phyloP scores from a whole-genome alignment of 352 stramenopile genomes.

The Aphanomyces astaci region DNA sequence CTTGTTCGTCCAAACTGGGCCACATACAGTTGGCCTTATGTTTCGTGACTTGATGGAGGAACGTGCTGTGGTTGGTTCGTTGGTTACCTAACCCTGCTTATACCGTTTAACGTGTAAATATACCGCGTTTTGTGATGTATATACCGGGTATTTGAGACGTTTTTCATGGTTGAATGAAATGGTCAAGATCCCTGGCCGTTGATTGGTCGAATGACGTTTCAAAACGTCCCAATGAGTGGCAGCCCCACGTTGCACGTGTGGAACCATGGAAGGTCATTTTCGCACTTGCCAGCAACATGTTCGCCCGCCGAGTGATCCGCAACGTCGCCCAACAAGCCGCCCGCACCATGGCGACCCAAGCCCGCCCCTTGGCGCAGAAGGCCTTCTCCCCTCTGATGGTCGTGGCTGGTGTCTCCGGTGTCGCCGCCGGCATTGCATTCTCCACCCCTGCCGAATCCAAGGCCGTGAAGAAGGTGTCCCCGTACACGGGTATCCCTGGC shows the following conservation, averaged over 20 bases:
- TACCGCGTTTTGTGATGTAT: no score
- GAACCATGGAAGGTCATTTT: no score
- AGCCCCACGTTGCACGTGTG: no score
- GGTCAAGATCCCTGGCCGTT: neutral
- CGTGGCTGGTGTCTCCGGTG: slow-evolving; percentile 13
- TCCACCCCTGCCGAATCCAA: slow-evolving; percentile 35
- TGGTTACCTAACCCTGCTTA: no score
- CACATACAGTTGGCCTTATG: no score
- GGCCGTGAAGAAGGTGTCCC: slow-evolving; percentile 36
- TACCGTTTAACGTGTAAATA: no score
- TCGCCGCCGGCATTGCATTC: slow-evolving; percentile 17
- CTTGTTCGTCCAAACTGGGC: no score
- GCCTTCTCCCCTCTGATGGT: slow-evolving; percentile 16
- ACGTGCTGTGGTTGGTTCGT: no score
- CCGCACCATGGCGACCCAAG: slow-evolving; percentile 14
- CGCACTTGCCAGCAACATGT: slow-evolving; percentile 15
- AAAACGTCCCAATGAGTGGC: slow-evolving; percentile 2
- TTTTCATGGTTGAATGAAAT: neutral
- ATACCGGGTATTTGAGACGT: neutral
- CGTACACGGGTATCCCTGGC: slow-evolving; percentile 73
- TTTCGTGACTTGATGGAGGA: no score
- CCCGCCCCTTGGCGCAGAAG: slow-evolving; percentile 13
- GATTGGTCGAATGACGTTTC: neutral
- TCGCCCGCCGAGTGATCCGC: slow-evolving; percentile 17
- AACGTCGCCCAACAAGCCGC: slow-evolving; percentile 12